Evolutionary conservation across 1,284 basidiomycete species (phyloP), one percentile per base, ranked within the genome.

Genomic region (Leccinum pachyderme): DNA sequence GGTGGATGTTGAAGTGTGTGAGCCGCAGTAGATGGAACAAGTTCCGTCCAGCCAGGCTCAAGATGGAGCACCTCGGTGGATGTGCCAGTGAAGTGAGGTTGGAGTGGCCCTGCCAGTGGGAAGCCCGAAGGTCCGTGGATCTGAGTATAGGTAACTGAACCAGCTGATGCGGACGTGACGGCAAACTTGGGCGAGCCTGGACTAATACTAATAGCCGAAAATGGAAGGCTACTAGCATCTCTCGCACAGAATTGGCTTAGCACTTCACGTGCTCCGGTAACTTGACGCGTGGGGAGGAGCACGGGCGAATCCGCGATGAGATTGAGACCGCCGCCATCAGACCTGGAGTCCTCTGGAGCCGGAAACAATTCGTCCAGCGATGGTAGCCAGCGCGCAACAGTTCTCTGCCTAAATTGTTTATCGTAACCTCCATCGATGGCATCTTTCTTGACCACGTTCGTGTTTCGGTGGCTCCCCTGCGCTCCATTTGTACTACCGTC

Each of bases 281-380:
- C 56, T 48, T 56, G 46, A 51, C 44, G 57, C 31, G 56, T 41
- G 33, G 32, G 69, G 44, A 57, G 35, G 44, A 57, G 35, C 12
- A 69, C 63, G 54, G 67, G 71, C 29, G 71, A 69, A 54, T 67
- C 63, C 57, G 55, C 47, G 44, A 63, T 52, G 35, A 49, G 27
- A 33, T 49, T 52, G 35, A 49, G 27, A 33, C 47, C 46, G n/a
- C 37, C 37, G 43, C 24, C 47, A 45, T 49, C 48, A 53, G 28
- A 27, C 35, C 49, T 45, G 13, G 37, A 39, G 39, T 47, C 47
- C 18, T 37, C 51, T 33, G 52, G 56, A 9, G 25, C 50, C 41
- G 66, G 66, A 48, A 69, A 72, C 49, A 69, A 45, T 53, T 60
- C 68, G 46, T 69, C 67, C 37, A 69, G 24, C 3, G 69, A 56